Percentiles rank a stretch among this genome's conserved stretches.
These are phyloP conservation scores for Pyrenula aspistea DNA, from an alignment of 495 filamentous ascomycete genomes.

Conservation along the genomic window DNA sequence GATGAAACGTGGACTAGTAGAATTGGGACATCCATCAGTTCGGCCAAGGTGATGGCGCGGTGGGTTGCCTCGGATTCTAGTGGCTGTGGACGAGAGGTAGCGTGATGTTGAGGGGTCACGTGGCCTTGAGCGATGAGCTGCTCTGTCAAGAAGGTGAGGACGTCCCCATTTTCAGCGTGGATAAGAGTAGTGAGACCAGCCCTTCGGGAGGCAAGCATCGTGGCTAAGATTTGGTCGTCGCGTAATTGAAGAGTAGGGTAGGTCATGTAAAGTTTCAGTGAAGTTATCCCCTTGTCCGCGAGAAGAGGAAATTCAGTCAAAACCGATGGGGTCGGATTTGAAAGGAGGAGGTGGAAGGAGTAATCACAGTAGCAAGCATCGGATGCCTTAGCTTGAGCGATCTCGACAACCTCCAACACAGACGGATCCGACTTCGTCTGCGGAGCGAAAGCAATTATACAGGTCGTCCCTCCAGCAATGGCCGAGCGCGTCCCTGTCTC, in stretches of 20 bases:
- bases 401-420: slow-evolving; percentile 31
- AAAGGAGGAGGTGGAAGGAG: slow-evolving; percentile 46
- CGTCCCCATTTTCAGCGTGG: slow-evolving; percentile 48
- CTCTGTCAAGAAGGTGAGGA: slow-evolving; percentile 36
- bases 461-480: slow-evolving; percentile 48
- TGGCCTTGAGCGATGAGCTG: slow-evolving; percentile 28
- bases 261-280: slow-evolving; percentile 54
- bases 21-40: slow-evolving; percentile 42
- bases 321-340: slow-evolving; percentile 32
- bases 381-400: slow-evolving; percentile 31
- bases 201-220: slow-evolving; percentile 33
- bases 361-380: slow-evolving; percentile 46
- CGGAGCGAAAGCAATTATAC: slow-evolving; percentile 45
- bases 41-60: slow-evolving; percentile 40
- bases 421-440: slow-evolving; percentile 38
- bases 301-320: slow-evolving; percentile 34
- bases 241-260: slow-evolving; percentile 43
- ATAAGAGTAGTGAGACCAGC: slow-evolving; percentile 46
- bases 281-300: slow-evolving; percentile 36
- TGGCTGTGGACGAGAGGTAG: slow-evolving; percentile 36
- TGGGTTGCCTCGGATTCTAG: slow-evolving; percentile 48
- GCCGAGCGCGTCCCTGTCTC: slow-evolving; percentile 41
- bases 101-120: slow-evolving; percentile 43
- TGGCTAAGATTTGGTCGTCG: slow-evolving; percentile 43
- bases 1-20: slow-evolving; percentile 49